Conservation (phyloP, 345 rosid species). For the Euphorbia peplus region DNA sequence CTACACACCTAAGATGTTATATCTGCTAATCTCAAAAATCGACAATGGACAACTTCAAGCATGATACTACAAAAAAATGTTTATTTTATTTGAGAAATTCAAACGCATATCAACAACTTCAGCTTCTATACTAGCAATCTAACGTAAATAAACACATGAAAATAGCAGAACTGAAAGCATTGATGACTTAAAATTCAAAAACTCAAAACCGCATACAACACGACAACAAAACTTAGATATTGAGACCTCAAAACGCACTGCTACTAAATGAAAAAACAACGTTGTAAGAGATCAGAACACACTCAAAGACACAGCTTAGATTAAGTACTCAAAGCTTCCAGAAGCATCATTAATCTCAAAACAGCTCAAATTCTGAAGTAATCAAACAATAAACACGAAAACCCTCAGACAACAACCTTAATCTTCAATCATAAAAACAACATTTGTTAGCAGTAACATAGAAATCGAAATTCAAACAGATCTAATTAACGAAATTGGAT, state of each 20-base stretch:
- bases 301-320: background rate
- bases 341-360: background rate
- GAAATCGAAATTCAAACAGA: background rate
- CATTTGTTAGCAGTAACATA: background rate
- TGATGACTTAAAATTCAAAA: background rate
- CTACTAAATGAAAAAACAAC: background rate
- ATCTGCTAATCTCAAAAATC: background rate
- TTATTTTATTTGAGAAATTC: background rate
- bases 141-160: background rate
- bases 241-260: background rate
- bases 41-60: background rate
- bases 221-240: background rate
- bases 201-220: too few species aligned
- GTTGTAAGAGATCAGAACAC: background rate
- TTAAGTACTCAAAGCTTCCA: background rate
- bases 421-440: background rate
- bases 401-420: background rate
- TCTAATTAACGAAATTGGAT: background rate
- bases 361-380: background rate
- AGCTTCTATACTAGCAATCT: background rate
- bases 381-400: background rate
- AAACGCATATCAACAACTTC: background rate
- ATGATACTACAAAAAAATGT: background rate
- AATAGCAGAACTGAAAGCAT: background rate
- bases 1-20: too few species aligned